Evolutionary conservation across 345 rosid species (phyloP).

Genomic region (Eucalyptus virginea): DNA sequence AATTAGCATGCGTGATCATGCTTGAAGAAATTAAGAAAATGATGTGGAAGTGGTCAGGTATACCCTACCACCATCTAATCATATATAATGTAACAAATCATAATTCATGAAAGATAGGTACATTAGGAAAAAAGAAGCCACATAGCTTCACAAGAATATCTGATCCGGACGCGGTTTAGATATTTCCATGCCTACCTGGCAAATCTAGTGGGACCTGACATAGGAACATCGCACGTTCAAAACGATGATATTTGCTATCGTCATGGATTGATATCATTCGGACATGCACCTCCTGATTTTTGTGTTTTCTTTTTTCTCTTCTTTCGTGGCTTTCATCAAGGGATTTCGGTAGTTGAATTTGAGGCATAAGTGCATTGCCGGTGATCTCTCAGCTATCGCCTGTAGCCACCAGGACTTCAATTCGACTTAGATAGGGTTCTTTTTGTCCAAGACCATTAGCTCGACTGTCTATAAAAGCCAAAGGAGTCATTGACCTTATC

Average conservation of each 20-base stretch:
- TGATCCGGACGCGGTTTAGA: neutral
- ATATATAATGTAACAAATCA: neutral
- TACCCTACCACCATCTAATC: neutral
- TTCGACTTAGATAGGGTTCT: neutral
- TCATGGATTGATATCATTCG: neutral
- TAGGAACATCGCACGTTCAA: neutral
- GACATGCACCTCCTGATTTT: neutral
- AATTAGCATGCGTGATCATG: neutral
- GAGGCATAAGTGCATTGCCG: neutral
- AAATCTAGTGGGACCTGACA: neutral
- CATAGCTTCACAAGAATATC: neutral
- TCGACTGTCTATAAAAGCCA: neutral
- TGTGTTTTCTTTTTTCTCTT: neutral
- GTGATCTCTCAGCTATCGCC: neutral
- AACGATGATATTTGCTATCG: neutral
- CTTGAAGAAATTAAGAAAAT: neutral
- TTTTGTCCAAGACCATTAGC: neutral
- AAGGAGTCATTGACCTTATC: neutral
- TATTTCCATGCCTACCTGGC: neutral
- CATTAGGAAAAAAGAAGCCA: neutral
- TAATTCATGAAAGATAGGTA: neutral
- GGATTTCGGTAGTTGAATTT: neutral
- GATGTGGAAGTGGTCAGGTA: neutral
- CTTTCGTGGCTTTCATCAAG: neutral
- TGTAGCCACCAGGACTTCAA: neutral